Evolutionary conservation across 345 rosid species (phyloP), one percentile per base, ranked within the genome.

Genomic region (Noccaea caerulescens): DNA sequence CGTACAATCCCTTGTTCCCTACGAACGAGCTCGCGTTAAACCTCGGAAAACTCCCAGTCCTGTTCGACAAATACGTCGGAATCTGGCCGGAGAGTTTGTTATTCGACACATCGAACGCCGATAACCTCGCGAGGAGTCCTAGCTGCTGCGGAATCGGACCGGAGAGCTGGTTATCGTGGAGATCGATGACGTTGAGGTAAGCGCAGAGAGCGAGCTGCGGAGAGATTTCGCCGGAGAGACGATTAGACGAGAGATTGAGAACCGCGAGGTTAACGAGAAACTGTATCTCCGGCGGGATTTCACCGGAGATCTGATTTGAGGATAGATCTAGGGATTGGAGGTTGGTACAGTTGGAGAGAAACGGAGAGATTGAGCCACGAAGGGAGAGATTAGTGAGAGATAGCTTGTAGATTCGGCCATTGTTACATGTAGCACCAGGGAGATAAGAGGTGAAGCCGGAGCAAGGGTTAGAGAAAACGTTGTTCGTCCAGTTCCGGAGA

Each of bases 281-380:
- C 63, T 89, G 96, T 38, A 94, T 77, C 79, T 94, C 99, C 32
- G 85, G 69, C 0, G 99, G 97, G 66, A 94, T 86, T 2, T 82
- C 70, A 0, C 99, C 97, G 33, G 97, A 63, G 64, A 94, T 66
- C 49, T 85, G 70, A 69, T 94, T 94, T 3, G 97, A 88, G 4
- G 97, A 91, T 63, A 94, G 86, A 83, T 94, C 99, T 27, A 94
- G 85, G 1, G 96, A 79, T 70, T 94, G 97, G 57, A 94, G 93
- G 63, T 91, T 91, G 8, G 97, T 88, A 71, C 97, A 94, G 81
- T 91, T 91, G 3, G 99, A 85, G 30, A 93, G 81, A 70, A 57
- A 88, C 13, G 96, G 94, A 5, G 96, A 91, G 76, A 93, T 83
- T 1, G 90, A 68, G 79, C 96, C 98, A 36, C 85, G 88, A 0